Conservation (phyloP, 805 yeast species). For the Wickerhamiella siamensis region DNA sequence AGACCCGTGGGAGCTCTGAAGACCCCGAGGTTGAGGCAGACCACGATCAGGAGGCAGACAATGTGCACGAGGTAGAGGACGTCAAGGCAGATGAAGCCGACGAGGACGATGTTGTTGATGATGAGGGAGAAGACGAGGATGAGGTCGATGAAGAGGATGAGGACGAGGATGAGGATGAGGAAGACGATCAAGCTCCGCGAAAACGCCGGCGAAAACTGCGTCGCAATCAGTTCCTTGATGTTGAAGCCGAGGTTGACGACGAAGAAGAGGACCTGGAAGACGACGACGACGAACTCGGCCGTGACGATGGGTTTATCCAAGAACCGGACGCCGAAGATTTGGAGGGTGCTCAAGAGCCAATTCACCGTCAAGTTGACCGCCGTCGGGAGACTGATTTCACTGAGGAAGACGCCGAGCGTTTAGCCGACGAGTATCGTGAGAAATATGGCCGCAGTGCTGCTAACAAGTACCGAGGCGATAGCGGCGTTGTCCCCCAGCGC, state of each 20-base stretch:
- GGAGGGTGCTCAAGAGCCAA: slow-evolving; percentile 46
- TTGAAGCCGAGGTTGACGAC: slow-evolving; percentile 96
- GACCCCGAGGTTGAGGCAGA: not conserved
- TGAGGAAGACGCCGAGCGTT: slow-evolving; percentile 86
- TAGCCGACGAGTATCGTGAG: slow-evolving; percentile 84
- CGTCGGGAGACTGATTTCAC: slow-evolving; percentile 48
- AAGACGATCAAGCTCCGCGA: slow-evolving; percentile 21
- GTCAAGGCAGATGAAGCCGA: slow-evolving; percentile 12
- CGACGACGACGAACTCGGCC: slow-evolving; percentile 82
- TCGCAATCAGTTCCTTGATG: slow-evolving; percentile 86
- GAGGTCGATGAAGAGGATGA: slow-evolving; percentile 28
- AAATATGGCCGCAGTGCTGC: slow-evolving; percentile 79
- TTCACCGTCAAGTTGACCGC: slow-evolving; percentile 76
- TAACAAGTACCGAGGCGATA: slow-evolving; percentile 69
- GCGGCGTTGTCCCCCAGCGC: slow-evolving; percentile 83
- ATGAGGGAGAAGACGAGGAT: slow-evolving; percentile 19
- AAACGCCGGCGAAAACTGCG: slow-evolving; percentile 29
- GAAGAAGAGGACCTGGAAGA: slow-evolving; percentile 91
- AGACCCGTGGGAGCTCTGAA: not conserved
- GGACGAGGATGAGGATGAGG: slow-evolving; percentile 44
- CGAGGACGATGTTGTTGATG: slow-evolving; percentile 21
- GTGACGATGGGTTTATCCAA: slow-evolving; percentile 45
- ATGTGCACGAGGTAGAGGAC: not conserved
- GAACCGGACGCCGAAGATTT: slow-evolving; percentile 43
- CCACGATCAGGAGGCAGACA: not conserved